A percentile compares a stretch with the other conserved stretches of the same genome.
Evolutionary conservation across 257 asterid genomes (phyloP).

Genomic region (Paraleonurus japonicus): DNA sequence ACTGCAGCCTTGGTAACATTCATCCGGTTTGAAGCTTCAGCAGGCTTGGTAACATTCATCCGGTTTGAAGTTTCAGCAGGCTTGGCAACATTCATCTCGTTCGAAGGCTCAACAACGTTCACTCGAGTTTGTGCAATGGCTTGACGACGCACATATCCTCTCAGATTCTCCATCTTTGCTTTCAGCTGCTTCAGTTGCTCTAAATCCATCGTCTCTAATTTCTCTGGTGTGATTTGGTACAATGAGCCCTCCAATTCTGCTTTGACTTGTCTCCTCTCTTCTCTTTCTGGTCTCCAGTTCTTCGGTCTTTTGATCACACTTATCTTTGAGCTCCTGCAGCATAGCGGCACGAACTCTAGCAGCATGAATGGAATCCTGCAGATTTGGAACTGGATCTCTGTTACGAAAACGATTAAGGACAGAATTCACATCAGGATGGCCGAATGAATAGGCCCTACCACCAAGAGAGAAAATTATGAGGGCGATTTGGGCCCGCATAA

Average conservation of each 20-base stretch:
- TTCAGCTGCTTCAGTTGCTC: conserved; percentile 32
- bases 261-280: conserved; percentile 30
- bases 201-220: not conserved
- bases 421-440: conserved; percentile 38
- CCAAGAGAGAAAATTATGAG: conserved; percentile 41
- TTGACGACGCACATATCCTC: not conserved
- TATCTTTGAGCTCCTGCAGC: conserved; percentile 35
- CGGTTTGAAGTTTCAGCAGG: not conserved
- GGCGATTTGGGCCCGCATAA: conserved; percentile 42
- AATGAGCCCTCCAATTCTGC: conserved; percentile 24
- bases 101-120: not conserved
- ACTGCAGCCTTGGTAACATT: not conserved
- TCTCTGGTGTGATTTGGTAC: conserved; percentile 22
- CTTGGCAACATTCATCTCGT: not conserved
- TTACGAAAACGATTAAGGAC: conserved; percentile 24
- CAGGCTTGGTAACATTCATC: not conserved
- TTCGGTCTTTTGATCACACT: conserved; percentile 26
- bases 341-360: conserved; percentile 6
- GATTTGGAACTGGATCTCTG: conserved; percentile 16
- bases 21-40: not conserved
- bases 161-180: conserved; percentile 29
- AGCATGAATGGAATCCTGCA: conserved; percentile 18
- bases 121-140: not conserved
- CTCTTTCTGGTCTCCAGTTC: conserved; percentile 24
- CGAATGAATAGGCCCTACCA: conserved; percentile 45